Percentiles rank a stretch among this genome's conserved stretches.
phyloP scores from a whole-genome alignment of 2,329 filamentous ascomycete genomes.

The Cladosporium sp. region DNA sequence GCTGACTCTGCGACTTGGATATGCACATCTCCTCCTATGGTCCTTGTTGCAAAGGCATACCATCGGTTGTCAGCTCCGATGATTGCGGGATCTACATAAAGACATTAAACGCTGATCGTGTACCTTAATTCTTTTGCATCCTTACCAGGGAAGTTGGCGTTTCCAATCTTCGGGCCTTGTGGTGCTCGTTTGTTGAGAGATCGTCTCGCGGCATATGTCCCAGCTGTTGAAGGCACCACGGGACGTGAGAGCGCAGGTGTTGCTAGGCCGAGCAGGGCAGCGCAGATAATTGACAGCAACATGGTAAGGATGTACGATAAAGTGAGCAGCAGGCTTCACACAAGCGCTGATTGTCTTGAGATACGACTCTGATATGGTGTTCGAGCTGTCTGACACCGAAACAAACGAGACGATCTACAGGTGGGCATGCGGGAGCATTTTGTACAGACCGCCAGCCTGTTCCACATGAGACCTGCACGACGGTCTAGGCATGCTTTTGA shows the following conservation, averaged over 20 bases:
- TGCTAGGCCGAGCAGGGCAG: neutral
- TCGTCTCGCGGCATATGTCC: neutral
- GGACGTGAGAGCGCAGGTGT: neutral
- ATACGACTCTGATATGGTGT: neutral
- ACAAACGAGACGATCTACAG: neutral
- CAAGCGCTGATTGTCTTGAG: neutral
- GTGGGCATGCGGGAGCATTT: slow-evolving; percentile 1
- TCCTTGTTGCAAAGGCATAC: slow-evolving; percentile 56
- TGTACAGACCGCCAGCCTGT: neutral
- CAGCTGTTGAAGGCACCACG: neutral
- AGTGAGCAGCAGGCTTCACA: neutral
- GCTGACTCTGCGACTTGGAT: slow-evolving; percentile 56
- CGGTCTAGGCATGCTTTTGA: slow-evolving; percentile 1
- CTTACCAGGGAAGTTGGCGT: slow-evolving; percentile 50
- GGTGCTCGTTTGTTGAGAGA: slow-evolving; percentile 20
- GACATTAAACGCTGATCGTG: neutral
- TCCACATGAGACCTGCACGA: slow-evolving; percentile 8
- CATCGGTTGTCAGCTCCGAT: slow-evolving; percentile 52
- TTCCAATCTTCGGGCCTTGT: slow-evolving; percentile 30
- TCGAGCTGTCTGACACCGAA: neutral
- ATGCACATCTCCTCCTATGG: slow-evolving; percentile 47
- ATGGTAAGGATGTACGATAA: neutral
- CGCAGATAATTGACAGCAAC: neutral
- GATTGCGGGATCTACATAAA: slow-evolving; percentile 51
- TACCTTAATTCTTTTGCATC: neutral